Conservation (phyloP, 164 flowering plant genomes). For the Macadamia tetraphylla region DNA sequence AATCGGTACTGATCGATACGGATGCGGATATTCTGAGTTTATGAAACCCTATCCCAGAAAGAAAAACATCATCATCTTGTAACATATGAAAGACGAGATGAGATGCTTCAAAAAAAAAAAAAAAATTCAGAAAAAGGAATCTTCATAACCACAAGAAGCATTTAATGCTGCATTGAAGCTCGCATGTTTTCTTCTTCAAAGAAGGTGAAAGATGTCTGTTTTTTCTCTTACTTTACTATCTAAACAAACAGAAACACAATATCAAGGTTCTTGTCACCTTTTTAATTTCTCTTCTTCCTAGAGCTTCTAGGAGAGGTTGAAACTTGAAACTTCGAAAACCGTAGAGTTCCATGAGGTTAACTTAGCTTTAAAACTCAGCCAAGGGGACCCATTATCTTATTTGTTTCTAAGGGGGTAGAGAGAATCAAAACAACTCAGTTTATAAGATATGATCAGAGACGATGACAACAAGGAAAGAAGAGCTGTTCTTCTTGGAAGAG, state of each 20-base stretch:
- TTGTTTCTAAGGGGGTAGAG: background rate
- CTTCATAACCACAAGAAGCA: constrained; percentile 35
- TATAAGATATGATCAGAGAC: constrained; percentile 3
- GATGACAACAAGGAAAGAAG: constrained; percentile 36
- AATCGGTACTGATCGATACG: too few relatives aligned
- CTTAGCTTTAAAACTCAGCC: background rate
- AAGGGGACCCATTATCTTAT: background rate
- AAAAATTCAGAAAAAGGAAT: constrained; percentile 38
- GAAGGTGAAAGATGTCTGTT: constrained; percentile 52
- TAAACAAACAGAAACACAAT: constrained; percentile 9
- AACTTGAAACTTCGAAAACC: background rate
- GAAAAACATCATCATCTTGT: too few relatives aligned
- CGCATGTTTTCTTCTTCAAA: constrained; percentile 35
- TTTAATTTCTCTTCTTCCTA: constrained; percentile 12
- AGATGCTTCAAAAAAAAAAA: constrained; percentile 16
- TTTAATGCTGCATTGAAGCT: constrained; percentile 50
- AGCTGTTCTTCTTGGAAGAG: constrained; percentile 50
- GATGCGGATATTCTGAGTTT: too few relatives aligned
- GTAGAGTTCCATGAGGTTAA: constrained; percentile 3
- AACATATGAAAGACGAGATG: too few relatives aligned
- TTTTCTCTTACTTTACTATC: constrained; percentile 25
- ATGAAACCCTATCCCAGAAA: too few relatives aligned
- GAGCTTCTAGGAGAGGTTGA: constrained; percentile 9
- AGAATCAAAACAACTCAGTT: constrained; percentile 1
- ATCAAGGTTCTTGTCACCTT: constrained; percentile 12